Evolutionary conservation across 768 basidiomycete species (phyloP).

Genomic region (Dioszegia crocea): DNA sequence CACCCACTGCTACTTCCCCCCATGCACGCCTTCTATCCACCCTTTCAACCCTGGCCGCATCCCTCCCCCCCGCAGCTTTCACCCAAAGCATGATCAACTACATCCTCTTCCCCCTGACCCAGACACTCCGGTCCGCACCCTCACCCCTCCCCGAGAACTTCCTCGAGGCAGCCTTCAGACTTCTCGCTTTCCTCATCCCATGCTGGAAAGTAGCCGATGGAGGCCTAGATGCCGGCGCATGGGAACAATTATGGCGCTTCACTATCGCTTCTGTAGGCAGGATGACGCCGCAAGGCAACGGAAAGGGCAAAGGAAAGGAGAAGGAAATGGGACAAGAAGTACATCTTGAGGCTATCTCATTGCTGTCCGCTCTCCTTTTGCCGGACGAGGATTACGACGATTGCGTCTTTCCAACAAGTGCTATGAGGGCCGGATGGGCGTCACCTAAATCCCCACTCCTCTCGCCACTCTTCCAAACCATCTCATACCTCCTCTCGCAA

Average conservation of each 20-base stretch:
- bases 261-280: conserved; percentile 54
- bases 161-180: conserved; percentile 66
- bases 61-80: conserved; percentile 54
- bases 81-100: conserved; percentile 69
- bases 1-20: conserved; percentile 59
- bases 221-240: conserved; percentile 59
- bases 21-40: conserved; percentile 58
- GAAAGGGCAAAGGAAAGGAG: conserved; percentile 58
- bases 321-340: conserved; percentile 71
- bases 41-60: conserved; percentile 56
- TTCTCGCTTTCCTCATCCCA: conserved; percentile 60
- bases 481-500: conserved; percentile 66
- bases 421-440: conserved; percentile 18
- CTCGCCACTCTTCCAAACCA: conserved; percentile 76
- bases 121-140: conserved; percentile 72
- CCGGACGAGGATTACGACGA: conserved; percentile 27
- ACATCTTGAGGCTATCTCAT: conserved; percentile 66
- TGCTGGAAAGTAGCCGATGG: conserved; percentile 62
- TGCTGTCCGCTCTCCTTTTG: conserved; percentile 64
- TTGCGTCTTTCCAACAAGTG: conserved; percentile 18
- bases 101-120: conserved; percentile 79
- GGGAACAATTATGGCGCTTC: conserved; percentile 75
- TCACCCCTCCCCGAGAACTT: conserved; percentile 72
- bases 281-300: too few species aligned
- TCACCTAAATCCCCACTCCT: conserved; percentile 51